Evolutionary conservation across 345 rosid genomes (phyloP).

Genomic region (Aethionema arabicum): DNA sequence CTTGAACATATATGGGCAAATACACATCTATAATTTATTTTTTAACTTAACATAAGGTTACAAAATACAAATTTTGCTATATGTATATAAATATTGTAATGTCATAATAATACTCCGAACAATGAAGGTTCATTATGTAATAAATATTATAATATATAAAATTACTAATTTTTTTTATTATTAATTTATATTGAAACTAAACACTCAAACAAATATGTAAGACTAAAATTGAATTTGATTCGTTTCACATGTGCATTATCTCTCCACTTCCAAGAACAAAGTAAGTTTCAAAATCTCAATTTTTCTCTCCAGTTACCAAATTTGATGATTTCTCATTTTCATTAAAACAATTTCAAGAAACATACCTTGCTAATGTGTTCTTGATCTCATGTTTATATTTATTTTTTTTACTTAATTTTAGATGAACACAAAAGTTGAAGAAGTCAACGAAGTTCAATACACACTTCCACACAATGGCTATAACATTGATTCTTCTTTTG

Average conservation of each 20-base stretch:
- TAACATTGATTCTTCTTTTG: conserved; percentile 14
- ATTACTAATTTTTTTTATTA: too few relatives aligned
- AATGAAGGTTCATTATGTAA: too few relatives aligned
- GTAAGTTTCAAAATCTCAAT: conserved; percentile 22
- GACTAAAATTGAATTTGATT: too few relatives aligned
- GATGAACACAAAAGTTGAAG: conserved; percentile 30
- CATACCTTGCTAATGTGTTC: too few relatives aligned
- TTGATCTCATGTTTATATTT: neutral
- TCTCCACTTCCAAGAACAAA: conserved; percentile 20
- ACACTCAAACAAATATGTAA: too few relatives aligned
- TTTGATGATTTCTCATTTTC: neutral
- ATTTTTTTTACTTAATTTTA: neutral
- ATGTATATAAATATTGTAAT: too few relatives aligned
- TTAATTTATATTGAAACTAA: neutral
- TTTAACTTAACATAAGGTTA: too few relatives aligned
- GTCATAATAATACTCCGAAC: too few relatives aligned
- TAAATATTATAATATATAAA: too few relatives aligned
- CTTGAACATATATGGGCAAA: too few relatives aligned
- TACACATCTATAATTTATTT: too few relatives aligned
- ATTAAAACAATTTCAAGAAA: neutral
- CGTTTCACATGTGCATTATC: conserved; percentile 2
- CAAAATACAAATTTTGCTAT: too few relatives aligned
- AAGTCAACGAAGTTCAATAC: conserved; percentile 22
- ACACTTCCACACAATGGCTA: conserved; percentile 17
- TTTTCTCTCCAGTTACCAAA: neutral